phyloP scores from a whole-genome alignment of 139 green algal genomes.

The Picochlorum sp. region DNA sequence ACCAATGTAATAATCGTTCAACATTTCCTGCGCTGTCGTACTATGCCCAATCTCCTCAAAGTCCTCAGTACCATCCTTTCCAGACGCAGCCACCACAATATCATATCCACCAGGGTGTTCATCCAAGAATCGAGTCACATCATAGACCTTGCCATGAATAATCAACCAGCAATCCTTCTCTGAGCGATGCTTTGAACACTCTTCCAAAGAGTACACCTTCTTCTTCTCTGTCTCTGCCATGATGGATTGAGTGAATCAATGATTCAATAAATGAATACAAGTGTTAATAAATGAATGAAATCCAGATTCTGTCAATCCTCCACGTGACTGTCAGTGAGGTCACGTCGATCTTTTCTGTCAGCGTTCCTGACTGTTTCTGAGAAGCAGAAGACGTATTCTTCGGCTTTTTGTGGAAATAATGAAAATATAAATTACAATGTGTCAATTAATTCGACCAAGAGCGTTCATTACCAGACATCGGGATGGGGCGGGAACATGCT shows the following conservation, averaged over 20 bases:
- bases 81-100: slow-evolving; percentile 58
- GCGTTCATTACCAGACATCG: no score
- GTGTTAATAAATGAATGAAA: no score
- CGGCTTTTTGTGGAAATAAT: no score
- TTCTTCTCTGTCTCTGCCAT: slow-evolving; percentile 1
- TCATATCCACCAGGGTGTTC: slow-evolving; percentile 77
- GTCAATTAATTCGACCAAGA: no score
- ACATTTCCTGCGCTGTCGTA: slow-evolving; percentile 63
- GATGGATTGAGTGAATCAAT: neutral
- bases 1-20: slow-evolving; percentile 71
- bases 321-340: no score
- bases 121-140: slow-evolving; percentile 81
- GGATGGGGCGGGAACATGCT: no score
- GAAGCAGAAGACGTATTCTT: no score
- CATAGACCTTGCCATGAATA: slow-evolving; percentile 75
- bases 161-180: slow-evolving; percentile 77
- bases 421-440: no score
- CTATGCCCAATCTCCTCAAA: slow-evolving; percentile 90
- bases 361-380: no score
- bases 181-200: slow-evolving; percentile 57
- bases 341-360: no score
- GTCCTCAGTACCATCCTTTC: slow-evolving; percentile 75
- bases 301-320: no score
- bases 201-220: slow-evolving; percentile 35
- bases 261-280: no score